Conservation (phyloP, 768 basidiomycete genomes). For the Lactarius tabidus region DNA sequence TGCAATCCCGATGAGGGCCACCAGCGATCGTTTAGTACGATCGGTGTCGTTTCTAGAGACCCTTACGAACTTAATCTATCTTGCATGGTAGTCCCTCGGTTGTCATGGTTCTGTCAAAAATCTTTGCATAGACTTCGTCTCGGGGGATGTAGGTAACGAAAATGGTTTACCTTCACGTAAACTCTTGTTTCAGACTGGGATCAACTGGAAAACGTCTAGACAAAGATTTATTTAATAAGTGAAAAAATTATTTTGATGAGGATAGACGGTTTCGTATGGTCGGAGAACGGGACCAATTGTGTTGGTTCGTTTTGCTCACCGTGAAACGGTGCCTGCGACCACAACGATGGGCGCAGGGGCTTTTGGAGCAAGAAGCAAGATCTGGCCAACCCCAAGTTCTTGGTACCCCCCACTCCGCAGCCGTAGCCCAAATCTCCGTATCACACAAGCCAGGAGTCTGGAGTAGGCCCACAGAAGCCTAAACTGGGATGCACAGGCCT, state of each 20-base stretch:
- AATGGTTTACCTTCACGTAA: background rate
- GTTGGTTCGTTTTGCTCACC: background rate
- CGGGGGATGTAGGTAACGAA: too few species aligned
- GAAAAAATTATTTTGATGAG: background rate
- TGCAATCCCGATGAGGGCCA: background rate
- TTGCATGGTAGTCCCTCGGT: background rate
- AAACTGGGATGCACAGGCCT: background rate
- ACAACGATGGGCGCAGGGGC: background rate
- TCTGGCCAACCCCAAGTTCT: background rate
- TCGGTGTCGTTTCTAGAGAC: background rate
- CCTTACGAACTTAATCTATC: background rate
- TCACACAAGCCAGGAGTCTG: background rate
- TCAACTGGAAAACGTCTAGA: background rate
- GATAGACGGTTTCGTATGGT: background rate
- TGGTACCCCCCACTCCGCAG: background rate
- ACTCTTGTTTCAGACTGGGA: background rate
- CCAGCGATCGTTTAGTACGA: background rate
- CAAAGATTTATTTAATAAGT: background rate
- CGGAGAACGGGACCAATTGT: background rate
- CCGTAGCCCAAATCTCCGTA: background rate
- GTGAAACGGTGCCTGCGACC: background rate
- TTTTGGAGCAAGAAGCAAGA: background rate
- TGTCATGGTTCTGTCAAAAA: background rate
- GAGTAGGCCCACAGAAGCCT: background rate
- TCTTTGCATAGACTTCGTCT: background rate